Evolutionary conservation across 1,284 basidiomycete genomes (phyloP).

Genomic region (Tilletiopsis washingtonensis): DNA sequence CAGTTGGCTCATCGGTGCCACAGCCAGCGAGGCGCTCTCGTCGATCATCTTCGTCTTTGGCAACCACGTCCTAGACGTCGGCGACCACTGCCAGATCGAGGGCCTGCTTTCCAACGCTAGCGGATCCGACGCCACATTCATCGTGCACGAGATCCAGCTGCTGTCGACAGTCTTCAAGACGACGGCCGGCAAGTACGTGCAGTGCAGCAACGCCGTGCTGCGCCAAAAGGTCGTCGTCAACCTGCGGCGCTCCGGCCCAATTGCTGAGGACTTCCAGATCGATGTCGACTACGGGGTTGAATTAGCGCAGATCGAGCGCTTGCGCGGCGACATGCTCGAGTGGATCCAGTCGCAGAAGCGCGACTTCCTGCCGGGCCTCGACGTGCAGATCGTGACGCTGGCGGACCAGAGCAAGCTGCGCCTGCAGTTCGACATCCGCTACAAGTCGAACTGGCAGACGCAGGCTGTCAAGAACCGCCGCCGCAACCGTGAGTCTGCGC

Average conservation of each 20-base stretch:
- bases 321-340: slow-evolving; percentile 70
- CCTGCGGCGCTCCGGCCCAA: slow-evolving; percentile 61
- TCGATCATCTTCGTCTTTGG: slow-evolving; percentile 81
- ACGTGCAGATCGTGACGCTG: slow-evolving; percentile 58
- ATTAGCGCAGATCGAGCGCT: slow-evolving; percentile 71
- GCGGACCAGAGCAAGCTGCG: slow-evolving; percentile 72
- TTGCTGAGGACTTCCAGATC: slow-evolving; percentile 70
- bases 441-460: slow-evolving; percentile 70
- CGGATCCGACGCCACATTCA: not conserved
- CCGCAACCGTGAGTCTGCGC: too few relatives aligned
- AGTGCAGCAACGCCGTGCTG: slow-evolving; percentile 21
- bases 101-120: slow-evolving; percentile 10
- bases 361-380: slow-evolving; percentile 44
- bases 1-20: slow-evolving; percentile 77
- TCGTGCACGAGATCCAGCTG: slow-evolving; percentile 48
- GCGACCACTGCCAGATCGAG: slow-evolving; percentile 62
- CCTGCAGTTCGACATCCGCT: slow-evolving; percentile 74
- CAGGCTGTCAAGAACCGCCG: not conserved
- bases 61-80: slow-evolving; percentile 76
- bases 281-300: slow-evolving; percentile 71
- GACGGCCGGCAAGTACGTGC: slow-evolving; percentile 18
- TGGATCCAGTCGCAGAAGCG: slow-evolving; percentile 59
- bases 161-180: slow-evolving; percentile 57
- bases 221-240: slow-evolving; percentile 57
- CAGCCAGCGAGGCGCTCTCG: slow-evolving; percentile 60